Base-by-base conservation (phyloP, 108 stramenopile species). In the Pseudonitzschia pungens region DNA sequence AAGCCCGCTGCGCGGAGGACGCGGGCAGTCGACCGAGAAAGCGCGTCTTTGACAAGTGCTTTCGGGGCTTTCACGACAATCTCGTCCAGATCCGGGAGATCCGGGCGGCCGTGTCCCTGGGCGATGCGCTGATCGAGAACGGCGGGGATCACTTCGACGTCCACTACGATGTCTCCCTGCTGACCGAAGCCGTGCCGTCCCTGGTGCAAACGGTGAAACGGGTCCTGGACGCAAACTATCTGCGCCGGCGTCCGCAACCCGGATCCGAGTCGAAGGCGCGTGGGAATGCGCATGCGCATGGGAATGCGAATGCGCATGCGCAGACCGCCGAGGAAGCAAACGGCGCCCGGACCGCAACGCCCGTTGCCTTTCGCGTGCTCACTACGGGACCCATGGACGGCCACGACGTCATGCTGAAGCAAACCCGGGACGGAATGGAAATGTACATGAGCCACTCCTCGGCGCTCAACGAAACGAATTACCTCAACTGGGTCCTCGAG, bases 61-160 rank as follows among this genome's bases (percentile, higher is more conserved):
- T 86, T 57, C 77, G 85, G 22, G 85, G 85, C 20, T 73, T 86
- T 3, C 85, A 86, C 57, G 85, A 86, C 48, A 56, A 77, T 50
- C 14, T 73, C 26, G 43, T 81, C 12, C 5, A 58, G 11, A 36
- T 55, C 1, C 18, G 73, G n/a, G 82, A 83, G 21, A 50, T 86
- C 20, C 44, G 50, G 3, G 44, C 71, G 16, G 57, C 70, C 1
- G 44, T 82, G 10, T 33, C 51, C 12, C 32, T 86, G 66, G 85
- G 70, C 18, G 60, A 77, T 29, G 11, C 50, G 10, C 57, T 86
- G 72, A 74, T 86, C 29, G n/a, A 60, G 15, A 31, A 62, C 11
- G 85, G 82, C 9, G 63, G 69, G 27, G 85, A 86, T 65, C 81
- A 86, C 44, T 81, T 83, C 72, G 85, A 83, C 50, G 65, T 86